Percentiles rank a stretch among this genome's conserved stretches.
These are phyloP conservation scores for Ramicandelaber brevisporus DNA, from an alignment of 192 early-diverging fungal genomes.

Conservation along the genomic window DNA sequence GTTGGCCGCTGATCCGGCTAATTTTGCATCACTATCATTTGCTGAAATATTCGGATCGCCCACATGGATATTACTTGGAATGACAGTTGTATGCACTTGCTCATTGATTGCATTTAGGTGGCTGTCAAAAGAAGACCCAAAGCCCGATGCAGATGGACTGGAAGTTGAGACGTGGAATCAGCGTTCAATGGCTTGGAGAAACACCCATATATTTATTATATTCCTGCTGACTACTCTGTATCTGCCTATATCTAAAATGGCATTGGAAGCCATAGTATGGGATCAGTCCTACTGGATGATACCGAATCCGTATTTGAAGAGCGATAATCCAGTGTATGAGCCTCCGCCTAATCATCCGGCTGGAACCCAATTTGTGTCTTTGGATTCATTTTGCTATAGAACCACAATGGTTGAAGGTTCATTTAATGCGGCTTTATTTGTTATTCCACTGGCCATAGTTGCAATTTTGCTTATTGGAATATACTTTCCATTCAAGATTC, in stretches of 20 bases:
- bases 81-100: too few relatives aligned
- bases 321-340: constrained; percentile 10
- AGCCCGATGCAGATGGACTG: constrained; percentile 2
- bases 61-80: too few relatives aligned
- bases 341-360: too few relatives aligned
- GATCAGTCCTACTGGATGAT: constrained; percentile 19
- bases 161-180: constrained; percentile 2
- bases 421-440: constrained; percentile 14
- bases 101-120: too few relatives aligned
- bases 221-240: constrained; percentile 18
- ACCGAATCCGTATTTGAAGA: constrained; percentile 13
- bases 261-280: constrained; percentile 20
- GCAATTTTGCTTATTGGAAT: constrained; percentile 9
- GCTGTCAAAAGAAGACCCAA: not conserved
- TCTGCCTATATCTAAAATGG: constrained; percentile 16
- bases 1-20: not conserved
- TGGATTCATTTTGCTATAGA: constrained; percentile 16
- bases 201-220: constrained; percentile 11
- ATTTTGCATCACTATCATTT: too few relatives aligned
- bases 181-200: constrained; percentile 3
- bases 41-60: too few relatives aligned
- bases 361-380: constrained; percentile 3
- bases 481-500: constrained; percentile 10
- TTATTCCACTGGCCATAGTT: constrained; percentile 13
- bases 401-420: constrained; percentile 12